Conservation (phyloP, 1,139 yeast genomes). For the Yamadazyma diddensiae region DNA sequence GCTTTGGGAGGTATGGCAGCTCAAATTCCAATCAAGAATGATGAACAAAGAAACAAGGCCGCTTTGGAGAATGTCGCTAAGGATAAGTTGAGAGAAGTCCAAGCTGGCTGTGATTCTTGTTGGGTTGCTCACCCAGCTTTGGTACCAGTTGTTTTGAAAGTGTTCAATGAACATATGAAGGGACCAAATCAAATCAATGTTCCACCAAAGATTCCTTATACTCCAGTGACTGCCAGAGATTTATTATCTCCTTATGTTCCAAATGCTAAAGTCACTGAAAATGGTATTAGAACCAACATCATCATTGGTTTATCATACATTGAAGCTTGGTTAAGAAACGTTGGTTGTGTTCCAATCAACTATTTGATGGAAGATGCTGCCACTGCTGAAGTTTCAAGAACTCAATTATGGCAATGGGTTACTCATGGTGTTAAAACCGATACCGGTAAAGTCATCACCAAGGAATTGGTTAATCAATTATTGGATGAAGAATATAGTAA, state of each 20-base stretch:
- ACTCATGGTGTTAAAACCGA: constrained; percentile 67
- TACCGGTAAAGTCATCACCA: constrained; percentile 55
- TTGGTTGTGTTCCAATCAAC: constrained; percentile 81
- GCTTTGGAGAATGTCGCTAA: constrained; percentile 72
- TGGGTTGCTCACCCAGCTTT: constrained; percentile 85
- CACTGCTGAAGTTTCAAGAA: constrained; percentile 81
- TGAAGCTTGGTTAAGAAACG: constrained; percentile 81
- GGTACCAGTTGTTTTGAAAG: constrained; percentile 71
- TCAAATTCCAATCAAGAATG: constrained; percentile 73
- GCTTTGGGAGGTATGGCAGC: constrained; percentile 91
- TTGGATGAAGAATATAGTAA: constrained; percentile 62
- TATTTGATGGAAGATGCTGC: constrained; percentile 87
- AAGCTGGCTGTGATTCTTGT: constrained; percentile 77
- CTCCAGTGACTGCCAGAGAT: constrained; percentile 60
- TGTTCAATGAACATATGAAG: constrained; percentile 78
- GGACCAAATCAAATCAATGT: constrained; percentile 78
- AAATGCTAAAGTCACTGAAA: constrained; percentile 64
- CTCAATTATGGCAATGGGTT: constrained; percentile 84
- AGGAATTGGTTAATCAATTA: constrained; percentile 52
- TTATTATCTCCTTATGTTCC: constrained; percentile 69
- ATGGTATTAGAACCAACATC: constrained; percentile 69
- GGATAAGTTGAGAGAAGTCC: constrained; percentile 73
- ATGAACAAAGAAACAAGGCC: constrained; percentile 56
- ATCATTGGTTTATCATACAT: constrained; percentile 73
- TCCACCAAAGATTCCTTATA: constrained; percentile 48